A percentile compares a stretch with the other conserved stretches of the same genome.
These are phyloP conservation scores for Cordyceps cateniannulata DNA, from an alignment of 2,329 filamentous ascomycete genomes.

Conservation along the genomic window DNA sequence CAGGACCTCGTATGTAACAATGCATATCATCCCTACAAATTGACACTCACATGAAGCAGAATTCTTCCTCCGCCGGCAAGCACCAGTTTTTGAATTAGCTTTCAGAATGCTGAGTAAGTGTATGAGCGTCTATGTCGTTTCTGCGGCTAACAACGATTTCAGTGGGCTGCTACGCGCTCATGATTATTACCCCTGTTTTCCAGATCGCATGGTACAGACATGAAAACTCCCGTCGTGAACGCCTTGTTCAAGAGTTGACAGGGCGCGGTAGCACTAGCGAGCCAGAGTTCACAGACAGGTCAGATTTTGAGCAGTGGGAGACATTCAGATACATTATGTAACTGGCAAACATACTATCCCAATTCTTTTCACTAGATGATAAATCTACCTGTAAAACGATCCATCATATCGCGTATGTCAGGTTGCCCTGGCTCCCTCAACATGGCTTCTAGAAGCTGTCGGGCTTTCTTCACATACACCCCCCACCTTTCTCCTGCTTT, in stretches of 20 bases:
- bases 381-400: conserved; percentile 14
- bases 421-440: conserved; percentile 2
- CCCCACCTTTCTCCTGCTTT: conserved; percentile 13
- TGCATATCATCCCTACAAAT: background rate
- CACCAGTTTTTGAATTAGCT: background rate
- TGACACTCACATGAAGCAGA: background rate
- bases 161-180: conserved; percentile 1
- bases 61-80: background rate
- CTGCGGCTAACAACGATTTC: background rate
- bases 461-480: conserved; percentile 11
- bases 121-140: background rate
- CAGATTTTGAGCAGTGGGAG: conserved; percentile 7
- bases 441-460: conserved; percentile 14
- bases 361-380: conserved; percentile 7
- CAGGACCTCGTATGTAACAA: conserved; percentile 10
- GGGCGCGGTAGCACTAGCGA: background rate
- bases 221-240: conserved; percentile 1
- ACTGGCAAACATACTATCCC: background rate
- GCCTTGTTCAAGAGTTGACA: background rate
- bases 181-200: background rate
- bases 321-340: background rate
- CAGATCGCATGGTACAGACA: conserved; percentile 3
- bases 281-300: conserved; percentile 4
- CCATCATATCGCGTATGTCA: conserved; percentile 14
- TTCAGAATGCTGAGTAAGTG: conserved; percentile 5